A percentile compares a stretch with the other conserved stretches of the same genome.
phyloP scores from a whole-genome alignment of 163 green algal genomes.

The Picocystis sp. region DNA sequence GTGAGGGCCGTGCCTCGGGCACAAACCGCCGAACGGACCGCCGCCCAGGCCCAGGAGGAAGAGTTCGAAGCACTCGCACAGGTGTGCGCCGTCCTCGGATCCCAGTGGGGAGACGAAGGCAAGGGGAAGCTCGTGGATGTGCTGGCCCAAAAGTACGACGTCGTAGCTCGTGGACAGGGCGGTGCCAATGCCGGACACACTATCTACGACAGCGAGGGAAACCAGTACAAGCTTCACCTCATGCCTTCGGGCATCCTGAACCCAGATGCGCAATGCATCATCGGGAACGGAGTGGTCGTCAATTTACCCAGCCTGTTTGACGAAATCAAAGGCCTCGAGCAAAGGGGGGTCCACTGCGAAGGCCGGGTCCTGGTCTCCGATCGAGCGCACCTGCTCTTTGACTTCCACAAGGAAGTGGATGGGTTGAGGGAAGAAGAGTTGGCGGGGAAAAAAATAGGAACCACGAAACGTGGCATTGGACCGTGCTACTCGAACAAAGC shows the following conservation, averaged over 20 bases:
- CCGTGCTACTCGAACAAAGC: constrained; percentile 84
- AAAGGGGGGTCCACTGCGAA: constrained; percentile 46
- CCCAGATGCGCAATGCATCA: constrained; percentile 61
- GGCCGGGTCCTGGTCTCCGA: constrained; percentile 72
- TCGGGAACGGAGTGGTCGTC: constrained; percentile 96
- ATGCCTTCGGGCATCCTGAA: constrained; percentile 95
- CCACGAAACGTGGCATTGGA: constrained; percentile 95
- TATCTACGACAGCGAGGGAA: constrained; percentile 90
- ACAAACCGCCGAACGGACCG: no score
- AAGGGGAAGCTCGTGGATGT: constrained; percentile 99
- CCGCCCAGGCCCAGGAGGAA: background rate
- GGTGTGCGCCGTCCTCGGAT: constrained; percentile 85
- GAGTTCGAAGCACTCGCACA: constrained; percentile 28
- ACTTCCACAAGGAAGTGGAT: constrained; percentile 78
- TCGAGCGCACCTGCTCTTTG: constrained; percentile 92
- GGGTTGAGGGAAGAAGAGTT: constrained; percentile 32
- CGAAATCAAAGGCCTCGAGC: constrained; percentile 71
- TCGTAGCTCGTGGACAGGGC: constrained; percentile 84
- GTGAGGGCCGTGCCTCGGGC: no score
- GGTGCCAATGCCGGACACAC: constrained; percentile 98
- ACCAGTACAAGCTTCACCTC: constrained; percentile 93
- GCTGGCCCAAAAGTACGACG: constrained; percentile 85
- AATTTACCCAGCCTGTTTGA: constrained; percentile 88
- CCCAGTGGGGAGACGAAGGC: constrained; percentile 98
- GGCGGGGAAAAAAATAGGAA: constrained; percentile 76